Base-by-base conservation (phyloP, 1,284 basidiomycete species). In the Sphagnurus paluster region DNA sequence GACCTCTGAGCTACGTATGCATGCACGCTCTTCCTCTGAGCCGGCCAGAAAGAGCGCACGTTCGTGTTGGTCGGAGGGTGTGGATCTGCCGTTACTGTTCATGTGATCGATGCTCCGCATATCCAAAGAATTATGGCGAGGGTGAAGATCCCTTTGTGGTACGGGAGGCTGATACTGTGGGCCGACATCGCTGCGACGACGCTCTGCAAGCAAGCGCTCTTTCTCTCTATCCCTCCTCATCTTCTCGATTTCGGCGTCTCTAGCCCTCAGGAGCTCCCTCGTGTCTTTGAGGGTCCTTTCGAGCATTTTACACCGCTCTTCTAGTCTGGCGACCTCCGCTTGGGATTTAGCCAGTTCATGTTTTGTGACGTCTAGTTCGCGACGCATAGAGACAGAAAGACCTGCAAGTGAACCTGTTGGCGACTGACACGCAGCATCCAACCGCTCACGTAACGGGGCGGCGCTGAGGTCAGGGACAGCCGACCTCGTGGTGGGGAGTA, bases 271-370 rank as follows among this genome's bases (percentile, higher is more conserved):
- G 40, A 75, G 46, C 9, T 80, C 76, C 30, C 71, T 66, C 20
- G 77, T 75, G 49, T 81, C 79, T 55, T 67, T 72, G 49, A 82
- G 64, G 3, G 76, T 71, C 57, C 70, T 75, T 56, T 87, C 84
- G 41, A 87, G 68, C 56, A 71, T 62, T 59, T 70, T 76, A 62
- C 76, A 83, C 13, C 78, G 73, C 51, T 85, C 84, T 42, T 82
- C 74, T 29, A 82, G 67, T 43, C 75, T 76, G 32, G 71, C 63
- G 19, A 76, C 68, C 40, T 84, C 82, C 43, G 70, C 63, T 50
- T 76, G 75, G 25, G 75, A 72, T 44, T 73, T 75, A 26, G 74
- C 70, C 17, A 84, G 74, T 40, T 85, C 80, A 50, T 69, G 65
- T 58, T 77, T 80, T 41, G 74, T 66, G 46, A 69, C 62, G 62